phyloP scores from a whole-genome alignment of 164 flowering plant species.

The Nymphaea colorata region DNA sequence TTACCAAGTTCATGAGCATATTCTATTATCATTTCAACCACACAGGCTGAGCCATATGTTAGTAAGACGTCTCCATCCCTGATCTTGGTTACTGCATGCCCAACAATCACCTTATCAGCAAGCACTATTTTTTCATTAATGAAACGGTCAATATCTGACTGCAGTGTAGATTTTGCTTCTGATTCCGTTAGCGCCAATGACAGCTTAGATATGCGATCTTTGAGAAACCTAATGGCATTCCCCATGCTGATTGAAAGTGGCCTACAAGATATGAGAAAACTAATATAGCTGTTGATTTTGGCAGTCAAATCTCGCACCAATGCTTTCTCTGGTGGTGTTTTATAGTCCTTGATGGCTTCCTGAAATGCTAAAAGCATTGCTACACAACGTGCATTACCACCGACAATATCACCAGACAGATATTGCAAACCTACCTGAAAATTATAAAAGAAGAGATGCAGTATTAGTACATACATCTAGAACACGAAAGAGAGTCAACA shows the following conservation, averaged over 20 bases:
- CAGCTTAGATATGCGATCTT: constrained; percentile 54
- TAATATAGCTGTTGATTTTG: constrained; percentile 61
- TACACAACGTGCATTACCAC: constrained; percentile 86
- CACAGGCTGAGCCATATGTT: constrained; percentile 68
- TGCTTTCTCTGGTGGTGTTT: constrained; percentile 65
- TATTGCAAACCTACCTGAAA: constrained; percentile 74
- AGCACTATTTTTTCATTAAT: constrained; percentile 73
- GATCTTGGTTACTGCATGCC: constrained; percentile 82
- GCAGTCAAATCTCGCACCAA: constrained; percentile 71
- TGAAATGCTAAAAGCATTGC: constrained; percentile 91
- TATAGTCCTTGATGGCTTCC: constrained; percentile 63
- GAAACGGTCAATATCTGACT: constrained; percentile 61
- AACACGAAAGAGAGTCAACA: neutral
- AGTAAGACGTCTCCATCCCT: constrained; percentile 91
- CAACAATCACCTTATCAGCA: constrained; percentile 77
- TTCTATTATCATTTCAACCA: constrained; percentile 68
- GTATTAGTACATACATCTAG: neutral
- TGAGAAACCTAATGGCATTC: constrained; percentile 73
- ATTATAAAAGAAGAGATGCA: constrained; percentile 18
- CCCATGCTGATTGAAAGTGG: constrained; percentile 97
- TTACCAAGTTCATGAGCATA: constrained; percentile 87
- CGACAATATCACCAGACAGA: constrained; percentile 64
- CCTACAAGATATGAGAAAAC: constrained; percentile 69
- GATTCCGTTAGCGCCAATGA: constrained; percentile 60
- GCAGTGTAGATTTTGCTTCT: constrained; percentile 66